phyloP scores from a whole-genome alignment of 495 filamentous ascomycete species.

The Hyphodiscus hymeniophilus region DNA sequence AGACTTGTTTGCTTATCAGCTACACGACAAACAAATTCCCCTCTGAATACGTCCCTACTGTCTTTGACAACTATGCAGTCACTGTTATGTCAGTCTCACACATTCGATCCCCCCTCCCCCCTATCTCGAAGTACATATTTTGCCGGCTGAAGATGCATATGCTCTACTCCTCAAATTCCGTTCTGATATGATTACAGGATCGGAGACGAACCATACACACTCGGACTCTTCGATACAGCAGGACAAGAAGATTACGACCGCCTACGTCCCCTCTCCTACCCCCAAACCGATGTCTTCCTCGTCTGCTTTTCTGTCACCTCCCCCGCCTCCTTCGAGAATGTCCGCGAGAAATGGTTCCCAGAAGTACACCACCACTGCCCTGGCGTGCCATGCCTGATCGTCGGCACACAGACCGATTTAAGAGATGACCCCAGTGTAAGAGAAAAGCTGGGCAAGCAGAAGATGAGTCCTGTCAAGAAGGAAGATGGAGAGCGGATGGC shows the following conservation, averaged over 20 bases:
- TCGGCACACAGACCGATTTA: conserved; percentile 96
- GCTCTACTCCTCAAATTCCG: background rate
- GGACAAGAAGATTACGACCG: conserved; percentile 99
- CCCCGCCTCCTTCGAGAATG: conserved; percentile 98
- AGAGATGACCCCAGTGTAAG: conserved; percentile 80
- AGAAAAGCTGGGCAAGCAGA: conserved; percentile 89
- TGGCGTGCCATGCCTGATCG: conserved; percentile 94
- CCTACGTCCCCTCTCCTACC: conserved; percentile 90
- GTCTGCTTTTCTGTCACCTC: conserved; percentile 99
- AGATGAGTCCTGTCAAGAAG: conserved; percentile 84
- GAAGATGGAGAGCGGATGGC: conserved; percentile 96
- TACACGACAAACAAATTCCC: conserved; percentile 99
- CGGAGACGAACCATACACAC: conserved; percentile 95
- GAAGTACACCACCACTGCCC: conserved; percentile 98
- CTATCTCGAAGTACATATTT: background rate
- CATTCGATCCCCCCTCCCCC: too few species aligned
- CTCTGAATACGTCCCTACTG: conserved; percentile 97
- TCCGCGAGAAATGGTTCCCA: conserved; percentile 97
- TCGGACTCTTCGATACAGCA: conserved; percentile 96
- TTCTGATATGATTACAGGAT: conserved; percentile 55
- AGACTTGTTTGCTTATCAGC: conserved; percentile 96
- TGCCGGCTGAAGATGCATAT: background rate
- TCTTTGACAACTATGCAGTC: conserved; percentile 99
- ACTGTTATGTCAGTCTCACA: conserved; percentile 37
- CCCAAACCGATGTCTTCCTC: conserved; percentile 97